Evolutionary conservation across 371 early-diverging fungal species (phyloP).

Genomic region (Chytridium lagenaria): DNA sequence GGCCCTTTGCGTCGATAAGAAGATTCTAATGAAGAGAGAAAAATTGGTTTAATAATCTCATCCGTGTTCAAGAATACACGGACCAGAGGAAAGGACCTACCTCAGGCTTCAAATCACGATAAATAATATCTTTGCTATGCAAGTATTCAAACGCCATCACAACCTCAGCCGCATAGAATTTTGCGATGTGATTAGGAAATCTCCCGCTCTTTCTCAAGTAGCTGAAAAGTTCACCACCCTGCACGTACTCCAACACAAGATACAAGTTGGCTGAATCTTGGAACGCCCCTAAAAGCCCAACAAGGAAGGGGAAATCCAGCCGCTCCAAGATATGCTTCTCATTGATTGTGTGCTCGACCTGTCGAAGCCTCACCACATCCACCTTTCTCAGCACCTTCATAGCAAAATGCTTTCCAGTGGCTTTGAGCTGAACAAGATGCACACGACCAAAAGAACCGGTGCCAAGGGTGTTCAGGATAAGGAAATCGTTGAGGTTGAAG

Average conservation of each 20-base stretch:
- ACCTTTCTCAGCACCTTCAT: slow-evolving; percentile 94
- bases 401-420: slow-evolving; percentile 84
- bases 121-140: slow-evolving; percentile 67
- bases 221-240: slow-evolving; percentile 87
- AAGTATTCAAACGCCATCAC: slow-evolving; percentile 69
- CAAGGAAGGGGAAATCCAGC: slow-evolving; percentile 86
- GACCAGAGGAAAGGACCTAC: slow-evolving; percentile 19
- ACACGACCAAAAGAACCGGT: slow-evolving; percentile 99
- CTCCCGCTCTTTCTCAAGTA: slow-evolving; percentile 63
- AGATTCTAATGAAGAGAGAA: slow-evolving; percentile 66
- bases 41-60: not conserved
- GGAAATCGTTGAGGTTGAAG: slow-evolving; percentile 36
- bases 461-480: slow-evolving; percentile 67
- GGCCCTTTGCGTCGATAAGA: slow-evolving; percentile 86
- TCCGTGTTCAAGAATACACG: not conserved
- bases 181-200: slow-evolving; percentile 83
- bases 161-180: slow-evolving; percentile 73
- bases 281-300: slow-evolving; percentile 75
- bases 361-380: slow-evolving; percentile 89
- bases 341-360: slow-evolving; percentile 95
- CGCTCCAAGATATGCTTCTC: slow-evolving; percentile 89
- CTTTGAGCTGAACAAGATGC: slow-evolving; percentile 76
- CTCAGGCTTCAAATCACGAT: slow-evolving; percentile 78
- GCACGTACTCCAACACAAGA: slow-evolving; percentile 88
- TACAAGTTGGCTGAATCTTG: slow-evolving; percentile 79